phyloP scores from a whole-genome alignment of 805 yeast species.

The Phaffomyces thermotolerans region DNA sequence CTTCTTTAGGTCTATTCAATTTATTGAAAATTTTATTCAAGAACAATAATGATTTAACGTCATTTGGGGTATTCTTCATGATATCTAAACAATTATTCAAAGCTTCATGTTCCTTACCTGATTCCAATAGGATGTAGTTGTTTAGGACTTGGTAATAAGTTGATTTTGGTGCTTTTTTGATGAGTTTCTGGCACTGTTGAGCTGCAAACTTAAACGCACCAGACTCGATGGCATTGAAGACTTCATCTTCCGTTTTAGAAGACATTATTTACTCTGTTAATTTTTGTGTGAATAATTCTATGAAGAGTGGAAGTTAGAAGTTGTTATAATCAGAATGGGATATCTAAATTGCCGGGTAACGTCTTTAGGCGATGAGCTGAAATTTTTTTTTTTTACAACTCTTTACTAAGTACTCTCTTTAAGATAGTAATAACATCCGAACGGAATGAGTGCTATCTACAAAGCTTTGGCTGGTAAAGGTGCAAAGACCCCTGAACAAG shows the following conservation, averaged over 20 bases:
- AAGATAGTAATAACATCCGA: not conserved
- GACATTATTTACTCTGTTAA: constrained; percentile 8
- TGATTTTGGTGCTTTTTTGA: constrained; percentile 49
- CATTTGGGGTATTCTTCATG: constrained; percentile 39
- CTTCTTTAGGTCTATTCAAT: constrained; percentile 33
- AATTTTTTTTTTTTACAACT: constrained; percentile 2
- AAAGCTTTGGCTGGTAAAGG: constrained; percentile 53
- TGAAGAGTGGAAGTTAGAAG: not conserved
- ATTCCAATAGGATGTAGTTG: constrained; percentile 25
- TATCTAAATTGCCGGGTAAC: constrained; percentile 2
- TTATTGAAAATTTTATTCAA: constrained; percentile 39
- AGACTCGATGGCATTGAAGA: constrained; percentile 39
- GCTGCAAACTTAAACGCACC: constrained; percentile 51
- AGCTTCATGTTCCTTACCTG: constrained; percentile 26
- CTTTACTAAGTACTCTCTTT: not conserved
- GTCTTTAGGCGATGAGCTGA: constrained; percentile 6
- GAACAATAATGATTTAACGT: constrained; percentile 43
- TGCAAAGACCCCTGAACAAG: constrained; percentile 26
- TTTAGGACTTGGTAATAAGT: constrained; percentile 38
- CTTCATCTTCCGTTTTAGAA: constrained; percentile 28
- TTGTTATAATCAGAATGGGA: not conserved
- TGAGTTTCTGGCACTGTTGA: constrained; percentile 38
- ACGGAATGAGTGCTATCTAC: constrained; percentile 60
- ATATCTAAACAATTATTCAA: constrained; percentile 18
- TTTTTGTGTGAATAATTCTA: not conserved